phyloP scores from a whole-genome alignment of 2,329 filamentous ascomycete species.

The Talaromyces sp. region DNA sequence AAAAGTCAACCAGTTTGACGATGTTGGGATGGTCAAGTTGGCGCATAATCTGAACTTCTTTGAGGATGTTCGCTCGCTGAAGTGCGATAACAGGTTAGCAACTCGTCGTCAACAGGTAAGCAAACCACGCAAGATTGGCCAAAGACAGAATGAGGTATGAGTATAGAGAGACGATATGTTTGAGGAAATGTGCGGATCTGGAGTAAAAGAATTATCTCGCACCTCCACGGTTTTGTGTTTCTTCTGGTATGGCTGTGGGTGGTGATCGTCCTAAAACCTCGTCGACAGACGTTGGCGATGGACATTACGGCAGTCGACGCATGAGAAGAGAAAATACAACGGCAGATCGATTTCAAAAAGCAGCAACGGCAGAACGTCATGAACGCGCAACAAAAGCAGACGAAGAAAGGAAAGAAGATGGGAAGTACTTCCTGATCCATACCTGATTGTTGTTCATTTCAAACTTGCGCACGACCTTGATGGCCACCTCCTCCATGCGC shows the following conservation, averaged over 20 bases:
- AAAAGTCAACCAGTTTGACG: slow-evolving; percentile 87
- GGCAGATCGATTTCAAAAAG: slow-evolving; percentile 20
- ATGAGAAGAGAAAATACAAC: slow-evolving; percentile 27
- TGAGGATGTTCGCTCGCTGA: slow-evolving; percentile 92
- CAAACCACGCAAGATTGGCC: slow-evolving; percentile 8
- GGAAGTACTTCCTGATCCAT: slow-evolving; percentile 47
- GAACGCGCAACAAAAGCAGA: slow-evolving; percentile 12
- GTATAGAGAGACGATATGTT: slow-evolving; percentile 25
- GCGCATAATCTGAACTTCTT: slow-evolving; percentile 98
- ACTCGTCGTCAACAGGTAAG: slow-evolving; percentile 3
- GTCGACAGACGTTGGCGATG: slow-evolving; percentile 49
- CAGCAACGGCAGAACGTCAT: slow-evolving; percentile 30
- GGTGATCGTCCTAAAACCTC: slow-evolving; percentile 70
- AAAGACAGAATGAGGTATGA: neutral
- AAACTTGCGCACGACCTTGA: slow-evolving; percentile 98
- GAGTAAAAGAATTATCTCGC: slow-evolving; percentile 47
- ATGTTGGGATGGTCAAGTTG: slow-evolving; percentile 96
- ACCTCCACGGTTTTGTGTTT: slow-evolving; percentile 96
- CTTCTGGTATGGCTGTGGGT: slow-evolving; percentile 69
- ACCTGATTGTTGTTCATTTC: slow-evolving; percentile 99
- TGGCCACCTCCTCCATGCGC: slow-evolving; percentile 75
- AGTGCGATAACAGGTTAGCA: slow-evolving; percentile 26
- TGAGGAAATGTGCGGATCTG: slow-evolving; percentile 4
- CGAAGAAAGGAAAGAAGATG: slow-evolving; percentile 16
- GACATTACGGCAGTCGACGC: slow-evolving; percentile 22